Evolutionary conservation across 495 filamentous ascomycete genomes (phyloP).

Genomic region (Penicillium canescens): DNA sequence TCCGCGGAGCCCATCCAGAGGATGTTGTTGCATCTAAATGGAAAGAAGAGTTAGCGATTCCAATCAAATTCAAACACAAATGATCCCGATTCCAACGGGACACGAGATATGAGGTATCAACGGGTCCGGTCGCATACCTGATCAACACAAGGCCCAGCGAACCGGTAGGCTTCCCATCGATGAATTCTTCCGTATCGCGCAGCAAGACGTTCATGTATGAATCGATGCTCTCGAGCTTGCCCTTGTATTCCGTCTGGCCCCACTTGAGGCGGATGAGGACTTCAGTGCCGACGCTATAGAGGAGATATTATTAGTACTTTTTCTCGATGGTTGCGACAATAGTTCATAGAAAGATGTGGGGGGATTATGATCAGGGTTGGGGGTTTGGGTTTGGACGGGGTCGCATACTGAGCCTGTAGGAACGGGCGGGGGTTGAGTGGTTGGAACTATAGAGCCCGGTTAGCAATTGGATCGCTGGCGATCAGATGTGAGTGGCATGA

Average conservation of each 20-base stretch:
- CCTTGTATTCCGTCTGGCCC: slow-evolving; percentile 96
- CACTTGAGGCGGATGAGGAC: slow-evolving; percentile 94
- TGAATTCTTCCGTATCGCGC: slow-evolving; percentile 83
- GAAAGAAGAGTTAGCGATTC: slow-evolving; percentile 18
- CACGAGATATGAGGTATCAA: neutral
- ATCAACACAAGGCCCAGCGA: slow-evolving; percentile 88
- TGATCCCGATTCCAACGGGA: too few relatives aligned
- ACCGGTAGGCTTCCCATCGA: slow-evolving; percentile 83
- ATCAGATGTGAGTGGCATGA: neutral
- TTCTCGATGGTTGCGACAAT: neutral
- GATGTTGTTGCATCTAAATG: slow-evolving; percentile 84
- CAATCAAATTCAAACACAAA: neutral
- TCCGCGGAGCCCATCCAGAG: slow-evolving; percentile 77
- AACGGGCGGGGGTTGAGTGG: slow-evolving; percentile 90
- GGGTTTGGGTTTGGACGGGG: slow-evolving; percentile 1
- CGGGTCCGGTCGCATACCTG: slow-evolving; percentile 55
- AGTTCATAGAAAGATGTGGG: neutral
- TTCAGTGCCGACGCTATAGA: slow-evolving; percentile 76
- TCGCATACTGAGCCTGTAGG: slow-evolving; percentile 77
- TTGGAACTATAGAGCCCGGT: slow-evolving; percentile 58
- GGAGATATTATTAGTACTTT: slow-evolving; percentile 8
- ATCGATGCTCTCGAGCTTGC: slow-evolving; percentile 86
- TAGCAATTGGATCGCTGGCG: slow-evolving; percentile 10
- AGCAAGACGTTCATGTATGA: slow-evolving; percentile 99
- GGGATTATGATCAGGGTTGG: neutral